Evolutionary conservation across 306 rosid species (phyloP).

Genomic region (Sechiopsis laciniata): DNA sequence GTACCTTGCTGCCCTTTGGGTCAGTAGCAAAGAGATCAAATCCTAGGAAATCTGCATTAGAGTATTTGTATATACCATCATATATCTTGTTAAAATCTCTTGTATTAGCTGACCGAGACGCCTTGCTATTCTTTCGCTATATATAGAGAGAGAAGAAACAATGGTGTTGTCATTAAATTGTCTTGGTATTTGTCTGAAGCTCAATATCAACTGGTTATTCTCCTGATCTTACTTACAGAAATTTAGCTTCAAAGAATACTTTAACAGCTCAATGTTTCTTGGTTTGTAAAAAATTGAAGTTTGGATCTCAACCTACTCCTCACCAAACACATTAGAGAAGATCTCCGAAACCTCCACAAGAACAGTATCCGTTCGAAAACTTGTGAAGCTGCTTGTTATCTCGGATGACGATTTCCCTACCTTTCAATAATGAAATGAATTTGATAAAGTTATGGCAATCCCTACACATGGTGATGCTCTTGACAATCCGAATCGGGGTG

Average conservation of each 20-base stretch:
- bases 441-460: conserved; percentile 71
- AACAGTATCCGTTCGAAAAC: conserved; percentile 65
- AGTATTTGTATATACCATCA: conserved; percentile 14
- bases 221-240: background rate
- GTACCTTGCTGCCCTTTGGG: background rate
- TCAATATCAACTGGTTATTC: background rate
- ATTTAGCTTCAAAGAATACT: conserved; percentile 2
- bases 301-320: background rate
- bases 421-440: conserved; percentile 43
- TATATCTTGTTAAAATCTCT: background rate
- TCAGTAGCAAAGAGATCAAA: conserved; percentile 2
- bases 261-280: background rate
- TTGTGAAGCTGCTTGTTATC: conserved; percentile 73
- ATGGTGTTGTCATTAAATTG: background rate
- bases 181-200: conserved; percentile 1
- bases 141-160: background rate
- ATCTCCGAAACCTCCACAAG: conserved; percentile 60
- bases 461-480: conserved; percentile 65
- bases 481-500: conserved; percentile 52
- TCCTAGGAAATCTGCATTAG: conserved; percentile 9
- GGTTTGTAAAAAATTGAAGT: conserved; percentile 1
- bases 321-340: conserved; percentile 32
- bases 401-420: conserved; percentile 64
- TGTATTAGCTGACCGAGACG: background rate
- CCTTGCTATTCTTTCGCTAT: background rate